phyloP scores from a whole-genome alignment of 2,329 filamentous ascomycete species.

The Daldinia sp. region DNA sequence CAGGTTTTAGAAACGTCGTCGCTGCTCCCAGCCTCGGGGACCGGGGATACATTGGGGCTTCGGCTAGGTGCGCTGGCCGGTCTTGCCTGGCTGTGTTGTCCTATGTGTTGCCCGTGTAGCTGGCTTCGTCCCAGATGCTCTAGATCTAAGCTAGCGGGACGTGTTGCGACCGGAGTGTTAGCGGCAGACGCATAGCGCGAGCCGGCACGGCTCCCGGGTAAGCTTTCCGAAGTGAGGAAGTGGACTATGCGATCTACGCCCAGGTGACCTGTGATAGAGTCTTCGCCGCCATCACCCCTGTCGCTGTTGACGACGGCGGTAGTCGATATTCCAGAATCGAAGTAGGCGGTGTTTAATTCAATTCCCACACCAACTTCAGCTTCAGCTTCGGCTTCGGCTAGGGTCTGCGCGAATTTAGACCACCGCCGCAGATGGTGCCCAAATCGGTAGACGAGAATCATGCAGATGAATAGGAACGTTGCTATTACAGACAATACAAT shows the following conservation, averaged over 20 bases:
- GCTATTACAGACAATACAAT: conserved; percentile 75
- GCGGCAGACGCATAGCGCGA: neutral
- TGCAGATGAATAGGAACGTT: conserved; percentile 66
- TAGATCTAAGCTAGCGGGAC: conserved; percentile 3
- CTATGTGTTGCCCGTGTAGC: neutral
- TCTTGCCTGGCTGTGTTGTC: neutral
- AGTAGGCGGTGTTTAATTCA: neutral
- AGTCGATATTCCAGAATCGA: neutral
- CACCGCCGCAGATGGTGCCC: conserved; percentile 69
- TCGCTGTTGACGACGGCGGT: neutral
- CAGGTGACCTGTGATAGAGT: neutral
- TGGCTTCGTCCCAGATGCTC: neutral
- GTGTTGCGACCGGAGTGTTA: neutral
- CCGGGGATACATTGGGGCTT: neutral
- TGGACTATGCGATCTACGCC: conserved; percentile 16
- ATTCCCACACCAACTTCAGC: neutral
- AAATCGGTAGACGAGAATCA: conserved; percentile 74
- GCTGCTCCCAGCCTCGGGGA: conserved; percentile 1
- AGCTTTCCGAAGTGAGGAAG: conserved; percentile 12
- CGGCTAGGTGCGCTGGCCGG: neutral
- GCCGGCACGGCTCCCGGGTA: conserved; percentile 19
- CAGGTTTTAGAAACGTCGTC: neutral
- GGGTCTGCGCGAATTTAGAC: conserved; percentile 74
- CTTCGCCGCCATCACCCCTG: neutral
- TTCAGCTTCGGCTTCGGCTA: conserved; percentile 57